phyloP scores from a whole-genome alignment of 371 early-diverging fungal genomes.

The Zopfochytrium polystomum region DNA sequence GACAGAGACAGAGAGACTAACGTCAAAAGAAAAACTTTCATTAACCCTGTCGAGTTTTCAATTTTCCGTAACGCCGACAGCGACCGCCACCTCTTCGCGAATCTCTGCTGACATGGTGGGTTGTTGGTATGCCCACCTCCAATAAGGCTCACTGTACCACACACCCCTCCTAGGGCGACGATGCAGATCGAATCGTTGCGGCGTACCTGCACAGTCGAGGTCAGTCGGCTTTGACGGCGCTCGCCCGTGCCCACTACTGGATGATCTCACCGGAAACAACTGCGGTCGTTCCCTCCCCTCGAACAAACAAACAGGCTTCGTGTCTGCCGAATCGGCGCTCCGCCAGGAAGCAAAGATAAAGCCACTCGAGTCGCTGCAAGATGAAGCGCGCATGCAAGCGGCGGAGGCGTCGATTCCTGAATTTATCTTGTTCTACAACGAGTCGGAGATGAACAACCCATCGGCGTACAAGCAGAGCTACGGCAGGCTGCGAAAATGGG shows the following conservation, averaged over 20 bases:
- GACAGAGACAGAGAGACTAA: too few species aligned
- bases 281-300: not conserved
- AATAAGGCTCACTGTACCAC: too few species aligned
- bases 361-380: slow-evolving; percentile 1
- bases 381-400: slow-evolving; percentile 17
- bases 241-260: not conserved
- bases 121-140: too few species aligned
- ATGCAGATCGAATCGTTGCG: not conserved
- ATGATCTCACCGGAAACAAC: not conserved
- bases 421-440: slow-evolving; percentile 65
- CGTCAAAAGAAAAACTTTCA: too few species aligned
- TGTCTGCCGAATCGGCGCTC: slow-evolving; percentile 48
- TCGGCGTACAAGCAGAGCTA: slow-evolving; percentile 76
- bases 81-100: too few species aligned
- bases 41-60: too few species aligned
- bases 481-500: slow-evolving; percentile 81
- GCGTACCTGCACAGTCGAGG: not conserved
- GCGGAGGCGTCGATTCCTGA: slow-evolving; percentile 53
- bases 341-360: too few species aligned
- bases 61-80: too few species aligned
- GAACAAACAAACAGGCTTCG: slow-evolving; percentile 48
- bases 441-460: slow-evolving; percentile 72
- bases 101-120: too few species aligned
- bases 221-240: not conserved
- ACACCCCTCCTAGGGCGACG: slow-evolving; percentile 1